These are phyloP conservation scores for Candida multigemmis DNA, from an alignment of 805 yeast genomes.

Conservation along the genomic window DNA sequence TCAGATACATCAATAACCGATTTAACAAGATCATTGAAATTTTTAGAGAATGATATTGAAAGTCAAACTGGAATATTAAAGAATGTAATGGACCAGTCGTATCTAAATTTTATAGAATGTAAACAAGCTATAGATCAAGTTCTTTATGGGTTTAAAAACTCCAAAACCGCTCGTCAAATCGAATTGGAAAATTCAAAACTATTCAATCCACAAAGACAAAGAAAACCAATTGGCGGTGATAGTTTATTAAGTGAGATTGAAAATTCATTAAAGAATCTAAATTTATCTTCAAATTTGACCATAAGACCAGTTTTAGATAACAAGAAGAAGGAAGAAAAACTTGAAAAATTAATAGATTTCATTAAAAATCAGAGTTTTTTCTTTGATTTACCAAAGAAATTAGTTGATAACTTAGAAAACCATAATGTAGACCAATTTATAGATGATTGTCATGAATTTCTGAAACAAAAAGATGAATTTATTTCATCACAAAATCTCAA, in stretches of 20 bases:
- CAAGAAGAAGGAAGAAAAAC: slow-evolving; percentile 23
- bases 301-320: slow-evolving; percentile 34
- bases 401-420: slow-evolving; percentile 16
- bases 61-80: slow-evolving; percentile 27
- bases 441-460: slow-evolving; percentile 21
- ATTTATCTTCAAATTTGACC: slow-evolving; percentile 25
- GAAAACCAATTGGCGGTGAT: slow-evolving; percentile 6
- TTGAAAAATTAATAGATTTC: slow-evolving; percentile 25
- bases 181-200: slow-evolving; percentile 25
- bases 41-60: slow-evolving; percentile 23
- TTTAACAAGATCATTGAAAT: slow-evolving; percentile 16
- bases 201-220: slow-evolving; percentile 24
- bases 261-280: slow-evolving; percentile 28
- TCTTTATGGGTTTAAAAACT: slow-evolving; percentile 20
- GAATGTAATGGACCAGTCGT: slow-evolving; percentile 26
- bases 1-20: slow-evolving; percentile 27
- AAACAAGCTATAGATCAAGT: slow-evolving; percentile 31
- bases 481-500: slow-evolving; percentile 5
- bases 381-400: slow-evolving; percentile 26
- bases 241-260: slow-evolving; percentile 26
- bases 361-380: slow-evolving; percentile 19
- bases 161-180: slow-evolving; percentile 24
- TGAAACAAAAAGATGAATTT: slow-evolving; percentile 6
- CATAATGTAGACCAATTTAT: slow-evolving; percentile 27
- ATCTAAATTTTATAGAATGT: slow-evolving; percentile 23